These are phyloP conservation scores for Crithidia sp. DNA, from an alignment of 208 protist species.

Conservation along the genomic window DNA sequence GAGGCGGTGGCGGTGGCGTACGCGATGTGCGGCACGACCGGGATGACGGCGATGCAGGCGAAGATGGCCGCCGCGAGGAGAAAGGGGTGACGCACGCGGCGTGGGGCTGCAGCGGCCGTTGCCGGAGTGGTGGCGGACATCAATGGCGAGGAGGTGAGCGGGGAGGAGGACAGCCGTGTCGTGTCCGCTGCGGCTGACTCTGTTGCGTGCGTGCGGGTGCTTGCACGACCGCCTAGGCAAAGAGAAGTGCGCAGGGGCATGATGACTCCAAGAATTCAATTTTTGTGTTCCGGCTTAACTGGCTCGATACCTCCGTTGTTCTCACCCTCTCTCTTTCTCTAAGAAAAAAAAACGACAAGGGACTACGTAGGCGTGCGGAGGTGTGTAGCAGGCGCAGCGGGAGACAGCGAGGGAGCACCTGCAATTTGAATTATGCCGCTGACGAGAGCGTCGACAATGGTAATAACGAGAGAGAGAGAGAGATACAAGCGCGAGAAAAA, in stretches of 20 bases:
- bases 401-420: too few species aligned
- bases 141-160: not conserved
- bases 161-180: not conserved
- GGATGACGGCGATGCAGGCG: constrained; percentile 7
- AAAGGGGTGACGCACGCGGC: not conserved
- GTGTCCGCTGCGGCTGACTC: too few species aligned
- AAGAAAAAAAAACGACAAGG: not conserved
- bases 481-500: too few species aligned
- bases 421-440: too few species aligned
- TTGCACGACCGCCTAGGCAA: too few species aligned
- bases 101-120: not conserved
- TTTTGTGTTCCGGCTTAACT: too few species aligned
- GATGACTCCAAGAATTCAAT: too few species aligned
- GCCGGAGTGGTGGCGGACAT: not conserved
- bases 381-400: too few species aligned
- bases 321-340: too few species aligned
- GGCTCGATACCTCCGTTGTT: too few species aligned
- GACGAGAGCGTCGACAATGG: not conserved
- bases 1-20: constrained; percentile 1
- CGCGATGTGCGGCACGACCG: constrained; percentile 13
- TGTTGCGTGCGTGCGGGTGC: too few species aligned
- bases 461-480: not conserved
- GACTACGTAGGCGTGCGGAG: not conserved
- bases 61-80: not conserved
- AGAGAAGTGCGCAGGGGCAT: too few species aligned